Percentiles rank a stretch among this genome's conserved stretches.
These are phyloP conservation scores for Cicer judaicum DNA, from an alignment of 306 rosid genomes.

Conservation along the genomic window DNA sequence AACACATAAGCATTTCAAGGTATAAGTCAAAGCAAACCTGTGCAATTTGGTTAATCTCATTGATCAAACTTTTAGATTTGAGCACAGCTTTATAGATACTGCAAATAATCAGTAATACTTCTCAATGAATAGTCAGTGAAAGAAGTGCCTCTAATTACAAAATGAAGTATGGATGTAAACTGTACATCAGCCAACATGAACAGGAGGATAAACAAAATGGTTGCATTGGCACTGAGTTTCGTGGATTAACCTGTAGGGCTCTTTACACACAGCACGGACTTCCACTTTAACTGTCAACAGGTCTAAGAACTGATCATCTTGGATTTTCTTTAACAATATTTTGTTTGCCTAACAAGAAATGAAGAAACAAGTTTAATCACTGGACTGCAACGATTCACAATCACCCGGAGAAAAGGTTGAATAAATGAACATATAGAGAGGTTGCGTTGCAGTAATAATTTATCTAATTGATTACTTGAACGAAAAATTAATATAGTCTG, in stretches of 20 bases:
- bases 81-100: constrained; percentile 83
- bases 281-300: constrained; percentile 83
- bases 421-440: constrained; percentile 28
- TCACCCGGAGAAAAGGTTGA: constrained; percentile 29
- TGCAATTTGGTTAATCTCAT: constrained; percentile 89
- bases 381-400: constrained; percentile 37
- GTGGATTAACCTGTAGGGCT: constrained; percentile 84
- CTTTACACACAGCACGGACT: constrained; percentile 84
- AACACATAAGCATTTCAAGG: constrained; percentile 40
- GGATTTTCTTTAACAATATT: constrained; percentile 79
- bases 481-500: constrained; percentile 37
- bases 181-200: constrained; percentile 34
- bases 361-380: constrained; percentile 44
- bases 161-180: constrained; percentile 38
- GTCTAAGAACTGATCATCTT: constrained; percentile 92
- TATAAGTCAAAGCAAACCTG: constrained; percentile 70
- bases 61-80: constrained; percentile 80
- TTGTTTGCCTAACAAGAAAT: constrained; percentile 75
- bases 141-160: constrained; percentile 31
- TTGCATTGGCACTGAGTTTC: constrained; percentile 30
- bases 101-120: constrained; percentile 50
- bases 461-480: constrained; percentile 27
- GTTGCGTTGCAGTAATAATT: constrained; percentile 24
- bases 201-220: constrained; percentile 38
- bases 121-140: constrained; percentile 37